A percentile compares a stretch with the other conserved stretches of the same genome.
These are phyloP conservation scores for Taiozyma sp. DNA, from an alignment of 1,139 yeast species.

Conservation along the genomic window DNA sequence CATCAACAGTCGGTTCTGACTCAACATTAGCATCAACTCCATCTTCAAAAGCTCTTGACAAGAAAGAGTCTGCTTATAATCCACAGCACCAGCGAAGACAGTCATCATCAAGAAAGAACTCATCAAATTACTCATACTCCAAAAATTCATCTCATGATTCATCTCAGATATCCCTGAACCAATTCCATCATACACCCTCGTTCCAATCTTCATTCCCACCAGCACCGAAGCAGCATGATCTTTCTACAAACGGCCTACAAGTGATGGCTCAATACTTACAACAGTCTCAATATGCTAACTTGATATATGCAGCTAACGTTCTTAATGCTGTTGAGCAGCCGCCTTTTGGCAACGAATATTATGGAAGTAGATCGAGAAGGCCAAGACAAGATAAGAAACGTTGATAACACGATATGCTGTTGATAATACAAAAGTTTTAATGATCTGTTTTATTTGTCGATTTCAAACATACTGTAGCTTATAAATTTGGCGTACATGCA, in stretches of 20 bases:
- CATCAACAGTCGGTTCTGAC: not conserved
- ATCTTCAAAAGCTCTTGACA: not conserved
- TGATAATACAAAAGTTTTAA: not conserved
- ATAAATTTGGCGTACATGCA: too few species aligned
- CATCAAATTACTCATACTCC: not conserved
- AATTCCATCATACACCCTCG: constrained; percentile 9
- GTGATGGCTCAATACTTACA: constrained; percentile 78
- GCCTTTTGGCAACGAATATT: constrained; percentile 17
- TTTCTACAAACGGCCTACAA: constrained; percentile 57
- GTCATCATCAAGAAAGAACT: not conserved
- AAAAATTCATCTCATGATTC: constrained; percentile 12
- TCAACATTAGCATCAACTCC: not conserved
- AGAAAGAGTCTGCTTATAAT: not conserved
- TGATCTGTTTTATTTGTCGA: not conserved
- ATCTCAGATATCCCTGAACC: constrained; percentile 16
- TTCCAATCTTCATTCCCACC: constrained; percentile 9
- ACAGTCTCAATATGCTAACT: constrained; percentile 58
- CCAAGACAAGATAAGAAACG: not conserved
- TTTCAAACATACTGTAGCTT: not conserved
- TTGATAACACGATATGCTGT: not conserved
- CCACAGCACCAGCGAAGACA: not conserved
- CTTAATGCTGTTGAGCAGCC: constrained; percentile 33
- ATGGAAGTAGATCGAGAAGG: constrained; percentile 1
- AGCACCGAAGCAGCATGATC: constrained; percentile 8
- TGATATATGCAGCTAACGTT: constrained; percentile 52